These are phyloP conservation scores for Cutaneotrichosporon mucoides DNA, from an alignment of 1,284 basidiomycete species.

Conservation along the genomic window DNA sequence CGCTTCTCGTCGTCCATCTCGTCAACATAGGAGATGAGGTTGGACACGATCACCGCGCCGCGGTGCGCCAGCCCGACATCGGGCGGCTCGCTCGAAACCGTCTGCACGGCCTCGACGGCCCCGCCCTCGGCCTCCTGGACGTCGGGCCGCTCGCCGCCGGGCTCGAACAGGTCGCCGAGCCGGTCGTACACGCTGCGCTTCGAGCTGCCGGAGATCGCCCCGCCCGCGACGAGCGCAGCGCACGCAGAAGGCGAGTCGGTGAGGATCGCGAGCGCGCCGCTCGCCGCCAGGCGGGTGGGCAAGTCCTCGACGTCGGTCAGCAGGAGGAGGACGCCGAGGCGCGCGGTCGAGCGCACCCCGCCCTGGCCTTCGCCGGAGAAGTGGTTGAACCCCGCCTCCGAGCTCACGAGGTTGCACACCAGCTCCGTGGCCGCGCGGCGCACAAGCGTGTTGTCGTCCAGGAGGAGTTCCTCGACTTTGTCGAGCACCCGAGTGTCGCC, in stretches of 20 bases:
- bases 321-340: conserved; percentile 75
- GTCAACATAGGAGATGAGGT: conserved; percentile 53
- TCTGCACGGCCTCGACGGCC: conserved; percentile 22
- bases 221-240: conserved; percentile 52
- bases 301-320: conserved; percentile 78
- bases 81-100: conserved; percentile 26
- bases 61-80: conserved; percentile 64
- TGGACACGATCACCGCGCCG: conserved; percentile 65
- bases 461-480: conserved; percentile 71
- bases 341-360: conserved; percentile 55
- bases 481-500: conserved; percentile 46
- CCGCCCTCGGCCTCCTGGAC: conserved; percentile 32
- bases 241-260: conserved; percentile 62
- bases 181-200: conserved; percentile 58
- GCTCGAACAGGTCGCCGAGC: conserved; percentile 58
- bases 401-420: conserved; percentile 84
- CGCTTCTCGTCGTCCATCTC: background rate
- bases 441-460: conserved; percentile 77
- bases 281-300: conserved; percentile 74
- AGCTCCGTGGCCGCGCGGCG: conserved; percentile 85
- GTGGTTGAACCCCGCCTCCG: conserved; percentile 65
- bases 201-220: conserved; percentile 33
- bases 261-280: conserved; percentile 77
- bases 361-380: conserved; percentile 34
- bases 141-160: conserved; percentile 14